Evolutionary conservation across 83 land plant species (phyloP).

Genomic region (Isoetes engelmannii): DNA sequence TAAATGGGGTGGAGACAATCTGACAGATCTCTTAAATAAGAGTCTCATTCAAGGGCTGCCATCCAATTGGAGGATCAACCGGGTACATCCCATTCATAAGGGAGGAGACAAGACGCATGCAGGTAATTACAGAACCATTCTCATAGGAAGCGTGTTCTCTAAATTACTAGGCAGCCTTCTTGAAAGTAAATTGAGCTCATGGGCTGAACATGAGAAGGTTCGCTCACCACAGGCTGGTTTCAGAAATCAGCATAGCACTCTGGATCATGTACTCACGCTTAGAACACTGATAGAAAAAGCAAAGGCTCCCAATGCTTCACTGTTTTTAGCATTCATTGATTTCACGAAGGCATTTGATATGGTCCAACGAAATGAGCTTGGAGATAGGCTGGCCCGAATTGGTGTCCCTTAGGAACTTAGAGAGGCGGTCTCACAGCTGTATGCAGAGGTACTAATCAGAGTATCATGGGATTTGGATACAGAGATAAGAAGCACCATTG

Average conservation of each 20-base stretch:
- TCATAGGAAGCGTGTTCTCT: background rate
- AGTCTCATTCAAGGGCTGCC: too few species aligned
- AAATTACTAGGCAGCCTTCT: background rate
- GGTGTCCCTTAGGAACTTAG: background rate
- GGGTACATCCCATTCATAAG: too few species aligned
- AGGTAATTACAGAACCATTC: background rate
- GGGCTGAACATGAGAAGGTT: constrained; percentile 5
- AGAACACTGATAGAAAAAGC: background rate
- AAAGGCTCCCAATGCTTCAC: background rate
- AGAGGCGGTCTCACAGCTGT: background rate
- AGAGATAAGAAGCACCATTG: too few species aligned
- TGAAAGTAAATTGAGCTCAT: background rate
- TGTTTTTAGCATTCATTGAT: background rate
- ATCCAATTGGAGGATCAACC: too few species aligned
- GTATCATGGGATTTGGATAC: too few species aligned
- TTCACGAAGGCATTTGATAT: constrained; percentile 4
- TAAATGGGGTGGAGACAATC: too few species aligned
- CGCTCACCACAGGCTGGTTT: constrained; percentile 10
- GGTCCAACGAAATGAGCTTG: background rate
- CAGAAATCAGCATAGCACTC: constrained; percentile 7
- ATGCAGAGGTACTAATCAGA: constrained; percentile 5
- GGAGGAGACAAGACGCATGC: background rate
- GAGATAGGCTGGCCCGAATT: background rate
- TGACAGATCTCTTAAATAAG: too few species aligned
- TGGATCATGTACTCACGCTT: constrained; percentile 1